Evolutionary conservation across 176 grass and related monocot species (phyloP).

Genomic region (Ananas comosus): DNA sequence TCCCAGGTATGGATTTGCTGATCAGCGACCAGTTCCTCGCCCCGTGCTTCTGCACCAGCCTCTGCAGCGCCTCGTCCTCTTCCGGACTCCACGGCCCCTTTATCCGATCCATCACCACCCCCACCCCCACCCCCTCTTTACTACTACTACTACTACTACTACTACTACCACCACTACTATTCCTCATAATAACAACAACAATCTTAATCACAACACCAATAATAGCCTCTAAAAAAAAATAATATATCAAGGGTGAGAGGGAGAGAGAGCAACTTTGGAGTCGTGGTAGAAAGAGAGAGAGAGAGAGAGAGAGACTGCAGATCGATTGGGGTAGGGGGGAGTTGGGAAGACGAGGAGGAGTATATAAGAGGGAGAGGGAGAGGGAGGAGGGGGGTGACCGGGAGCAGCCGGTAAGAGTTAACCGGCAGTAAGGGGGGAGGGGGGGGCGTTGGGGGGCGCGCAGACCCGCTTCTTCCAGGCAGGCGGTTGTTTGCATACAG

Average conservation of each 20-base stretch:
- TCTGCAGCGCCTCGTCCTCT: slow-evolving; percentile 78
- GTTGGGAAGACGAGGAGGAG: neutral
- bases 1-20: slow-evolving; percentile 55
- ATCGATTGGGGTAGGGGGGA: neutral
- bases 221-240: no score
- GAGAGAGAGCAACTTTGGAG: neutral
- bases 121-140: neutral
- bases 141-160: neutral
- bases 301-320: neutral
- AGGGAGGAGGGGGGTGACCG: neutral
- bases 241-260: no score
- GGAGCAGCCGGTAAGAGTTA: slow-evolving; percentile 8
- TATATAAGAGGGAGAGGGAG: slow-evolving; percentile 12
- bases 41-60: slow-evolving; percentile 64
- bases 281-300: neutral
- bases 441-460: neutral
- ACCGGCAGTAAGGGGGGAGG: neutral
- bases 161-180: neutral
- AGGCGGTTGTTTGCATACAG: slow-evolving; percentile 38
- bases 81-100: slow-evolving; percentile 95
- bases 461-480: slow-evolving; percentile 14
- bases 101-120: slow-evolving; percentile 28
- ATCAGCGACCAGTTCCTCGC: slow-evolving; percentile 91
- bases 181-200: neutral
- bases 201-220: neutral